Base-by-base conservation (phyloP, 768 basidiomycete genomes). In the Dendrothele bispora region DNA sequence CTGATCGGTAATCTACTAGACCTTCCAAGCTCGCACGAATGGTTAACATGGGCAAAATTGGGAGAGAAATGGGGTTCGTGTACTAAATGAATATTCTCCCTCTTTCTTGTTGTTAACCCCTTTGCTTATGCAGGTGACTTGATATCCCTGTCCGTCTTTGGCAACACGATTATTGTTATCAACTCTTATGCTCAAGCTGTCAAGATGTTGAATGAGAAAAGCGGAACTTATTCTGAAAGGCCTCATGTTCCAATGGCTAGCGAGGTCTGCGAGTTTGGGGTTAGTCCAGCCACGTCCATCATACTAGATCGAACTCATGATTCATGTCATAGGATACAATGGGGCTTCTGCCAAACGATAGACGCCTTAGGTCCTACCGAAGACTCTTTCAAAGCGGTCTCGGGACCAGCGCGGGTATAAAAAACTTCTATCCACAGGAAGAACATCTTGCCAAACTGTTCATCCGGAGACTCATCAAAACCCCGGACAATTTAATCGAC, bases 161-260 rank as follows among this genome's bases (percentile, higher is more conserved):
- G 38, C 10, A 67, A 68, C 34, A 66, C 69, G 47, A 59, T 68
- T 12, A 14, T 70, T 15, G 5, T 68, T 30, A 26, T 68, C 24
- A 70, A 70, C 51, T 54, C 44, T 1, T 45, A 24, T 34, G 46
- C 54, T 10, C 21, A 50, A 12, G 67, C 68, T 7, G 28, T 65
- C 29, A 69, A 72, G 27, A 55, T 70, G 56, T 61, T 72, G 38
- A 67, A 72, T 27, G 68, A 68, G 52, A 71, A 71, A 46, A 69
- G 70, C 25, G 53, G 64, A 39, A 51, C 58, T 32, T 70, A 70
- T 44, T 70, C 69, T 20, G 69, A 70, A 50, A 64, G 69, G 17
- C 70, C 69, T 1, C 10, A 32, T 10, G 17, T 32, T 32, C 11
- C 10, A 17, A 32, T 32, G 30, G 30, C n/a, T 17, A 10, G 11